Base-by-base conservation (phyloP, 2,329 filamentous ascomycete species). In the Dactylonectria macrodidyma region DNA sequence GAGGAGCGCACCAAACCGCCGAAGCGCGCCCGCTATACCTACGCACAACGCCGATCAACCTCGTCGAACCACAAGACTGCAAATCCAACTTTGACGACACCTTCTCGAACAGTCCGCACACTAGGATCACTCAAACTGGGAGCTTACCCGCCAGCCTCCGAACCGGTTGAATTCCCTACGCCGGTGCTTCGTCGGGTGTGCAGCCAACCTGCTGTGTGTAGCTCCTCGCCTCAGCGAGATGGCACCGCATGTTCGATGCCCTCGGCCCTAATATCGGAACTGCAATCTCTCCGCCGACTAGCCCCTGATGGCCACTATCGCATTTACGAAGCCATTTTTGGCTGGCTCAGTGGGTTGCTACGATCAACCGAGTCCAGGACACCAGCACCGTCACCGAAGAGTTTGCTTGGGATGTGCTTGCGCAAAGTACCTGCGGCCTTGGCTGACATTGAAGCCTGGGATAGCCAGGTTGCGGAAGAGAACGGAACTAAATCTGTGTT, bases 321-420 rank as follows among this genome's bases (percentile, higher is more conserved):
- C 24, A 75, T 77, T 11, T 81, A 81, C 36, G 76, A 81, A 63
- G 76, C 74, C 7, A 77, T 82, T 26, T 75, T 82, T 41, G 59
- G 72, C 16, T 80, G 78, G 74, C 57, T 81, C 22, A 71, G 73
- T 33, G 62, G 71, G 10, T 46, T 82, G 5, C 62, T 82, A 44
- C 74, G 68, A 24, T 73, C 75, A 8, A 81, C 79, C 8, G 63
- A 72, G 9, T 51, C 70, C 2, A 59, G 68, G 4, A 60, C 52
- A 3, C 59, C 73, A 24, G 69, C 76, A 22, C 47, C 72, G 10
- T 73, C 75, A 16, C 68, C 69, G 6, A 81, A 80, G 55, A 81
- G 81, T 10, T 71, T 82, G 4, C 65, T 82, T 9, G 76, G 74
- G n/a, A 79, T 82, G 75, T 82, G 81, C 46, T 68, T 82, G 41